Base-by-base conservation (phyloP, 2,329 filamentous ascomycete genomes). In the Epichloe brachyelytri region DNA sequence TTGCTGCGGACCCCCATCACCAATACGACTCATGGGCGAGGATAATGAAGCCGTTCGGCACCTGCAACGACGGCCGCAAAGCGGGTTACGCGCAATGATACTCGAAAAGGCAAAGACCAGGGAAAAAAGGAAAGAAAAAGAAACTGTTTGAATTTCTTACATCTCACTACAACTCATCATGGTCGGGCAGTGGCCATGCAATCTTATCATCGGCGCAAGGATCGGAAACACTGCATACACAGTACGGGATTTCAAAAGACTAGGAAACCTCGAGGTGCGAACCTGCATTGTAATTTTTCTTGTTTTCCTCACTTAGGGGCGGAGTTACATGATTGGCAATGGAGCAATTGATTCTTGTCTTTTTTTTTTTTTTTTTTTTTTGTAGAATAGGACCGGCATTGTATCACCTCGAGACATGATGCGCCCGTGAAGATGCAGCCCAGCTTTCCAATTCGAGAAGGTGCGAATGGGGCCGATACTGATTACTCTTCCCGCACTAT, bases 221-320 rank as follows among this genome's bases (percentile, higher is more conserved):
- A 52, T 49, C 51, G n/a, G 53, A 49, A 44, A 59, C 52, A 51
- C 48, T 54, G 49, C 51, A 34, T 53, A 59, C 51, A 51, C 49
- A 53, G 48, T 47, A 26, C 51, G 51, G 44, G 46, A 51, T 53
- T 51, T 53, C 53, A 48, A 55, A 61, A 61, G 57, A 56, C 53
- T 33, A 5, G 57, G 55, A 54, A 51, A 49, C 53, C 49, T 59
- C 49, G 55, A 41, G 59, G 59, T 60, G 59, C 59, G 55, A 61
- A 60, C 59, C 59, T 54, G 52, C 37, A 15, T 43, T 43, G 47
- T 46, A 46, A 2, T 33, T 44, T 26, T 44, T 1, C 22, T 22
- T 22, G 22, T 22, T 22, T 33, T 3, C 26, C 26, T 30, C 8
- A 3, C 26, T 30, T 8, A 10, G 26, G 26, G 26, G 7, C 26